Evolutionary conservation across 2,329 filamentous ascomycete species (phyloP).

Genomic region (Paraphaeosphaeria sporulosa): DNA sequence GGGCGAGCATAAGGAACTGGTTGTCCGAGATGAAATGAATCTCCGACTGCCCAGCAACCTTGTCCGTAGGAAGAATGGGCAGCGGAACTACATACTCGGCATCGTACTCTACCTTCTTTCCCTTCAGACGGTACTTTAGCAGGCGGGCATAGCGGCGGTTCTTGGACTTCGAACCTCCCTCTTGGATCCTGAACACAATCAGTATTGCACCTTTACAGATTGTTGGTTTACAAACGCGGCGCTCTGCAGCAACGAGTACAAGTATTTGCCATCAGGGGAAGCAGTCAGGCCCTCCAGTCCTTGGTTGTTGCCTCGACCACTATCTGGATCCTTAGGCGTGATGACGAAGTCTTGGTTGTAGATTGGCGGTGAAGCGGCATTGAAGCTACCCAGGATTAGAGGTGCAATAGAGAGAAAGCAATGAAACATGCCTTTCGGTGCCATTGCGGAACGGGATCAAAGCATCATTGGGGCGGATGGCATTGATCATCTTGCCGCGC

Average conservation of each 20-base stretch:
- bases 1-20: conserved; percentile 72
- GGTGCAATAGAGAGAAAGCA: too few relatives aligned
- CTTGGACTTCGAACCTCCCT: conserved; percentile 62
- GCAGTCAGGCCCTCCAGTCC: conserved; percentile 75
- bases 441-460: conserved; percentile 70
- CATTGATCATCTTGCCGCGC: conserved; percentile 66
- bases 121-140: conserved; percentile 68
- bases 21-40: conserved; percentile 69
- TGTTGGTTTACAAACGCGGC: conserved; percentile 63
- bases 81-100: conserved; percentile 73
- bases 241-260: conserved; percentile 72
- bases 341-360: conserved; percentile 62
- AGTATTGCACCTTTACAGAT: not conserved
- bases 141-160: conserved; percentile 67
- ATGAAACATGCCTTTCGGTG: conserved; percentile 46
- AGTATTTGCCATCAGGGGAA: conserved; percentile 67
- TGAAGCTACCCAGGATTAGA: conserved; percentile 60
- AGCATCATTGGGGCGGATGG: conserved; percentile 70
- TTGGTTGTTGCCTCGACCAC: conserved; percentile 75
- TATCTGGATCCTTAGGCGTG: conserved; percentile 64
- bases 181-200: conserved; percentile 30
- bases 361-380: conserved; percentile 67
- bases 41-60: conserved; percentile 72
- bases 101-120: conserved; percentile 56
- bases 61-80: conserved; percentile 63